A percentile compares a stretch with the other conserved stretches of the same genome.
Conservation (phyloP, 352 stramenopile genomes). For the Phytophthora lateralis region DNA sequence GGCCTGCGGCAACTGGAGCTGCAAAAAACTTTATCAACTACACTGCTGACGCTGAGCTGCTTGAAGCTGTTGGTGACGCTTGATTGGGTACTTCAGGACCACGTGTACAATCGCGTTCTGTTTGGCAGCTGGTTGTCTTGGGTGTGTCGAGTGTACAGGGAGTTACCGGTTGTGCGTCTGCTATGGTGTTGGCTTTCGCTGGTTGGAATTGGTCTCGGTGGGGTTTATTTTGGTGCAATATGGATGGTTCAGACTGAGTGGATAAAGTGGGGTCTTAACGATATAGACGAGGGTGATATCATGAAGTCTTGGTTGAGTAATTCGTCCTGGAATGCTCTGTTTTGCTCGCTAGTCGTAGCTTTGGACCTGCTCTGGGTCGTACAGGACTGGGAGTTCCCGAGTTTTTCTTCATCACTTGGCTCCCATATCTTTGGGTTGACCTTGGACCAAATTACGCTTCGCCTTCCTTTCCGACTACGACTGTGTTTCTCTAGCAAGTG, state of each 20-base stretch:
- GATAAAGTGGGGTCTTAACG: conserved; percentile 28
- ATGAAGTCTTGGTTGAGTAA: conserved; percentile 41
- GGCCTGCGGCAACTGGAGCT: conserved; percentile 34
- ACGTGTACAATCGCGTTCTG: conserved; percentile 23
- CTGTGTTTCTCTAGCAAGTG: conserved; percentile 54
- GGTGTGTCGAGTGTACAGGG: conserved; percentile 32
- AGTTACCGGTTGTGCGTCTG: conserved; percentile 29
- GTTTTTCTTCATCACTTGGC: conserved; percentile 41
- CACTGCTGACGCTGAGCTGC: conserved; percentile 43
- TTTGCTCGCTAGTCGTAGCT: conserved; percentile 38
- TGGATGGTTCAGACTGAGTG: conserved; percentile 28
- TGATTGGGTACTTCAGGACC: conserved; percentile 53
- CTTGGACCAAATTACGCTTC: conserved; percentile 34
- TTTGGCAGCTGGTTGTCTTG: conserved; percentile 39
- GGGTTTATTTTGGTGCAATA: conserved; percentile 38
- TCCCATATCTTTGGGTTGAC: conserved; percentile 49
- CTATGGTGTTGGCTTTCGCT: conserved; percentile 35
- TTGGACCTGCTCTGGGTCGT: conserved; percentile 60
- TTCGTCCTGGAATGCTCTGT: conserved; percentile 43
- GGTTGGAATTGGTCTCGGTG: conserved; percentile 25
- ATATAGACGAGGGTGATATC: not conserved
- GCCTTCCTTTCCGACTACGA: conserved; percentile 15
- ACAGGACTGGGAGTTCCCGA: conserved; percentile 60
- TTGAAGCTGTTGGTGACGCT: conserved; percentile 51
- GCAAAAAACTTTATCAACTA: conserved; percentile 40